These are phyloP conservation scores for Fusarium buxicola DNA, from an alignment of 2,329 filamentous ascomycete species.

Conservation along the genomic window DNA sequence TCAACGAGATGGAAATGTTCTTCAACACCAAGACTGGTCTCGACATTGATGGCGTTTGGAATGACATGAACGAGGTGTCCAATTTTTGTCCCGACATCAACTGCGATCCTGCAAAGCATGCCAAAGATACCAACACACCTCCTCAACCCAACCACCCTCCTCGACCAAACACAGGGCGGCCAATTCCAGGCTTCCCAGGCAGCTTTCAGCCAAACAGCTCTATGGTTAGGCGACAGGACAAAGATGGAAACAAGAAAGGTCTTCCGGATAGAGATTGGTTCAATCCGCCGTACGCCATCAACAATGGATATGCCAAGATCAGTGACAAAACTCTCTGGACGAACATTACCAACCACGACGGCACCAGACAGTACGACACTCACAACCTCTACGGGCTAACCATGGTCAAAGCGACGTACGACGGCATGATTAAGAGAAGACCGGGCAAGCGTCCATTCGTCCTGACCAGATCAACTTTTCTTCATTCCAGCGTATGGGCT, in stretches of 20 bases:
- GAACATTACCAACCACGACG: conserved; percentile 81
- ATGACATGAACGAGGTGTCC: conserved; percentile 71
- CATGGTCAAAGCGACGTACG: conserved; percentile 81
- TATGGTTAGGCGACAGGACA: background rate
- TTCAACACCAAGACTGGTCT: conserved; percentile 73
- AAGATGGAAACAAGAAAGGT: background rate
- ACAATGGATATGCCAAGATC: conserved; percentile 69
- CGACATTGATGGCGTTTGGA: conserved; percentile 83
- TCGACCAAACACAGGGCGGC: conserved; percentile 1
- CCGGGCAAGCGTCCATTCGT: conserved; percentile 82
- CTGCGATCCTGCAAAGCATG: conserved; percentile 54
- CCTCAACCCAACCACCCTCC: background rate
- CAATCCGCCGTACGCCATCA: conserved; percentile 64
- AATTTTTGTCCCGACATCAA: conserved; percentile 49
- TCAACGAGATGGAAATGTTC: conserved; percentile 72
- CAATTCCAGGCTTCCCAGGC: conserved; percentile 5
- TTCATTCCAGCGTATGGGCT: conserved; percentile 79
- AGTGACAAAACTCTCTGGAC: conserved; percentile 74
- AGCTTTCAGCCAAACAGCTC: conserved; percentile 1
- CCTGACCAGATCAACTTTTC: conserved; percentile 84
- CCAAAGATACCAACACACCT: conserved; percentile 2
- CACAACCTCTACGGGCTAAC: conserved; percentile 84
- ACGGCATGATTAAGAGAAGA: conserved; percentile 72
- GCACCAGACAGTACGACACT: conserved; percentile 81
- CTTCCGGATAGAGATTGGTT: conserved; percentile 1